Base-by-base conservation (phyloP, 2,329 filamentous ascomycete species). In the Alternaria sp. region DNA sequence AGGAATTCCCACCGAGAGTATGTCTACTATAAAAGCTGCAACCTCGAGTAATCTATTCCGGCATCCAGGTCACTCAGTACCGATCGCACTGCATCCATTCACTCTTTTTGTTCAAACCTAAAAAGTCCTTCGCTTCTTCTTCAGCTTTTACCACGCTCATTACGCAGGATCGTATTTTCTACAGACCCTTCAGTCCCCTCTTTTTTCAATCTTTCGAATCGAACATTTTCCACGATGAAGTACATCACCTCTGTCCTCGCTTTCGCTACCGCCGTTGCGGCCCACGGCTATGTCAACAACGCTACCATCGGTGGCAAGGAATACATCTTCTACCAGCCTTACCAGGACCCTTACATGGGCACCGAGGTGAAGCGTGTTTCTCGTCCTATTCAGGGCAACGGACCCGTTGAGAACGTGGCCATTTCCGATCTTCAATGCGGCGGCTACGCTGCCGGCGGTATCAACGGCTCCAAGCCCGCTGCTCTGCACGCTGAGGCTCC, bases 331-430 rank as follows among this genome's bases (percentile, higher is more conserved):
- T 77, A 76, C 60, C 73, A 77, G 58, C 74, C 74, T 1, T 75
- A 75, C 61, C 54, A 63, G 17, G 74, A 77, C 56, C 74, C 72
- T 0, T 77, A 76, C 67, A 72, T 61, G 49, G 17, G 17, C 17
- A 72, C 39, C 59, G 51, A 28, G 67, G 72, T 24, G 51, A 62
- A 82, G 41, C 80, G 84, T n/a, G 82, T 87, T 70, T 85, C 85
- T n/a, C 83, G 85, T 17, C 77, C 79, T 7, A 81, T 88, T 55
- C 80, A 83, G 57, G 85, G 85, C 36, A 87, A 87, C 71, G 85
- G 86, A 3, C 85, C 85, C 0, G 81, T 88, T 23, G 74, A 83
- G 55, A 82, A 87, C 55, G 71, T 87, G 7, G 80, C 79, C 2
- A 77, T 80, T 11, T 78, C 81, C 55, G 85, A 87, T 61, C 52